A percentile compares a stretch with the other conserved stretches of the same genome.
These are phyloP conservation scores for Rutstroemia sydowiana DNA, from an alignment of 2,329 filamentous ascomycete genomes.

Conservation along the genomic window DNA sequence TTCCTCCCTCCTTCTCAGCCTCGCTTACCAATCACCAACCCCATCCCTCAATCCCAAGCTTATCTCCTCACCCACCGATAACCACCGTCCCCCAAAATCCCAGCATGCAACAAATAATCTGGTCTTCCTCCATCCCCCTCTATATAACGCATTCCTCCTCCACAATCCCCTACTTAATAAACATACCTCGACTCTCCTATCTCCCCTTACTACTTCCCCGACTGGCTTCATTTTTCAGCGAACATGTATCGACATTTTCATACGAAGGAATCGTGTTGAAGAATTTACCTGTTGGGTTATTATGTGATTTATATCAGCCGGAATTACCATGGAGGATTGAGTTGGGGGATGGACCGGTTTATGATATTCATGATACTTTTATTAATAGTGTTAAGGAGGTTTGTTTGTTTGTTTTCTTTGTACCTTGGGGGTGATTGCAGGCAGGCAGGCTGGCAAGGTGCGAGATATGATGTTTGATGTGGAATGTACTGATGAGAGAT, in stretches of 20 bases:
- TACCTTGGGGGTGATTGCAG: no score
- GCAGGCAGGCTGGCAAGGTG: no score
- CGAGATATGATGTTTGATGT: no score
- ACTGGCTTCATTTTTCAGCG: slow-evolving; percentile 56
- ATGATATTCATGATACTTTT: slow-evolving; percentile 50
- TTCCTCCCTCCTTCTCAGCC: no score
- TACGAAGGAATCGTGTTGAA: slow-evolving; percentile 62
- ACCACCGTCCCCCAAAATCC: neutral
- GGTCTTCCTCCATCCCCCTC: slow-evolving; percentile 29
- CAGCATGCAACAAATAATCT: slow-evolving; percentile 29
- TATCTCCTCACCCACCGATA: neutral
- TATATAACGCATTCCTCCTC: slow-evolving; percentile 28
- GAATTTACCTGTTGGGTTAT: slow-evolving; percentile 61
- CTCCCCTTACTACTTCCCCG: slow-evolving; percentile 57
- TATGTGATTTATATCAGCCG: slow-evolving; percentile 57
- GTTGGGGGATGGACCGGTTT: slow-evolving; percentile 49
- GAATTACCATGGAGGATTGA: slow-evolving; percentile 55
- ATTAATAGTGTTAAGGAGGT: slow-evolving; percentile 64
- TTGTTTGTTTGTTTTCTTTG: no score
- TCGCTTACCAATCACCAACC: no score
- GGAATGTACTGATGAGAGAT: neutral
- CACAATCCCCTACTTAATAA: slow-evolving; percentile 37
- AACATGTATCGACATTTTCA: slow-evolving; percentile 43
- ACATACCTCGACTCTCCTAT: slow-evolving; percentile 60
- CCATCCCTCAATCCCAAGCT: neutral